Conservation (phyloP, 2,329 filamentous ascomycete genomes). For the Aspergillus sclerotialis region DNA sequence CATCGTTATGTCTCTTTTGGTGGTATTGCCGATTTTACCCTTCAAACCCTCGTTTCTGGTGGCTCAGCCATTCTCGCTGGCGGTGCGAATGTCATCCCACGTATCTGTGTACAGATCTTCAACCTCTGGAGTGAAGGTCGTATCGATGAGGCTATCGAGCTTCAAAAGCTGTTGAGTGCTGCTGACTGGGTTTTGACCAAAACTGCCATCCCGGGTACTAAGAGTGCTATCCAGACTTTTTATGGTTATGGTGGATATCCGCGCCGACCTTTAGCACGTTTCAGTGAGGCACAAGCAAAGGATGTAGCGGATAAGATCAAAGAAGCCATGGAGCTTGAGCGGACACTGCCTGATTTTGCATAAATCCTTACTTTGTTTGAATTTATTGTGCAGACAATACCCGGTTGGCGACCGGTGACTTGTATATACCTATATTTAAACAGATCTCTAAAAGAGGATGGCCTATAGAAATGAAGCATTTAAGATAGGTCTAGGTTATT, state of each 20-base stretch:
- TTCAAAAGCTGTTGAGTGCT: constrained; percentile 69
- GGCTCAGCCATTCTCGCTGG: constrained; percentile 82
- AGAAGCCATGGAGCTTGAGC: constrained; percentile 29
- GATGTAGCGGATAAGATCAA: constrained; percentile 27
- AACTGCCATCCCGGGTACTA: constrained; percentile 75
- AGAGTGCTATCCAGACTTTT: constrained; percentile 74
- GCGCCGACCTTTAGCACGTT: constrained; percentile 50
- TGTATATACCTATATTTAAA: constrained; percentile 6
- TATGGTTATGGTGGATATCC: constrained; percentile 79
- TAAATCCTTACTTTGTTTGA: constrained; percentile 13
- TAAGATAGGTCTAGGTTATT: too few relatives aligned
- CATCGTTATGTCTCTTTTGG: constrained; percentile 74
- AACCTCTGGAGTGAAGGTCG: constrained; percentile 68
- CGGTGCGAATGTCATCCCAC: constrained; percentile 80
- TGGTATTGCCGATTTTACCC: constrained; percentile 80
- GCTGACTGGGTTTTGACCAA: constrained; percentile 84
- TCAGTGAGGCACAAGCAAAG: constrained; percentile 24
- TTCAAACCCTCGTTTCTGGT: constrained; percentile 73
- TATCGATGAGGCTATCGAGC: constrained; percentile 64
- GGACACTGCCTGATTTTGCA: constrained; percentile 28
- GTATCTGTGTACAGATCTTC: constrained; percentile 75
- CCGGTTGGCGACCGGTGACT: too few relatives aligned
- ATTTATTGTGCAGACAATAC: constrained; percentile 2
- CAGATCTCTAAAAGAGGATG: too few relatives aligned
- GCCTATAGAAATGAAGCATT: too few relatives aligned